Evolutionary conservation across 2,329 filamentous ascomycete genomes (phyloP).

Genomic region (Penicillium sp.): DNA sequence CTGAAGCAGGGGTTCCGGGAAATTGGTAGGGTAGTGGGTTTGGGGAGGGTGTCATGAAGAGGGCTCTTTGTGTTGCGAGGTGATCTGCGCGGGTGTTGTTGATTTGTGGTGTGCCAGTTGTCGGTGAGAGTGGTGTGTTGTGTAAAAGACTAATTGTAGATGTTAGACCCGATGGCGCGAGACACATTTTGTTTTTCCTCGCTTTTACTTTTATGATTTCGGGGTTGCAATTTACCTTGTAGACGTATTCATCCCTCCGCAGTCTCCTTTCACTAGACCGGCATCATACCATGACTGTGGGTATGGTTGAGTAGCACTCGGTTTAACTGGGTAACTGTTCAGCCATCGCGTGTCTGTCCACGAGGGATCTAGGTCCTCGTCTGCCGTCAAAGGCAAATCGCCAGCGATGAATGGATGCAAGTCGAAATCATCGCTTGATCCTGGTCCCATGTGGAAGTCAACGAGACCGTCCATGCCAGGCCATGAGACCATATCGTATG

Average conservation of each 20-base stretch:
- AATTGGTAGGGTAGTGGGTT: slow-evolving; percentile 7
- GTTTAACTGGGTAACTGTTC: background rate
- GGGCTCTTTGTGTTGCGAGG: slow-evolving; percentile 18
- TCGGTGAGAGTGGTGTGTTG: slow-evolving; percentile 3
- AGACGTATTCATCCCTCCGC: background rate
- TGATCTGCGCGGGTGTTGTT: background rate
- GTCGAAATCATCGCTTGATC: background rate
- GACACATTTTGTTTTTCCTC: background rate
- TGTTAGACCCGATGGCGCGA: no score
- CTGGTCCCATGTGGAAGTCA: background rate
- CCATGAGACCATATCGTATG: background rate
- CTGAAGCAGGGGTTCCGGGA: slow-evolving; percentile 17
- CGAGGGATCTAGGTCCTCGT: background rate
- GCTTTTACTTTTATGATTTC: no score
- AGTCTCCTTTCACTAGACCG: slow-evolving; percentile 4
- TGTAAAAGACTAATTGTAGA: background rate
- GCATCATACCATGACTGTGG: slow-evolving; percentile 9
- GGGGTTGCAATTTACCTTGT: background rate
- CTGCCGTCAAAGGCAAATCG: background rate
- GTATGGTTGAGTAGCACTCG: slow-evolving; percentile 2
- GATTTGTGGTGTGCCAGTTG: slow-evolving; percentile 2
- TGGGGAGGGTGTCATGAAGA: slow-evolving; percentile 17
- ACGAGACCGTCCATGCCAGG: background rate
- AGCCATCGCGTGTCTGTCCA: background rate
- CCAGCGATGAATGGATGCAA: slow-evolving; percentile 2